These are phyloP conservation scores for Aspergillus ibericus DNA, from an alignment of 2,329 filamentous ascomycete genomes.

Conservation along the genomic window DNA sequence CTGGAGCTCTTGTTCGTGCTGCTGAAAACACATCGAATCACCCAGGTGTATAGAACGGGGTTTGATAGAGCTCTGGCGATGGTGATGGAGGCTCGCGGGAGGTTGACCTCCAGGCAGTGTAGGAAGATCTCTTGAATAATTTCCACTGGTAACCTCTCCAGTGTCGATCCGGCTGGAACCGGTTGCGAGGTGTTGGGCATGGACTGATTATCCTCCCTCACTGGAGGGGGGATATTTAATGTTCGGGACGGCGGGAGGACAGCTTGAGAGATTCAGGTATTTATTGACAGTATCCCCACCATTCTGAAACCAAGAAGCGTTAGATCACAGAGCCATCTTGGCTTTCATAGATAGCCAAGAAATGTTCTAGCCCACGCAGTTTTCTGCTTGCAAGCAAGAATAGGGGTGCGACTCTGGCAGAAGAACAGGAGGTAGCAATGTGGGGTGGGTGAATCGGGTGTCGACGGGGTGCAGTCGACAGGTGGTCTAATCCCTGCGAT, in stretches of 20 bases:
- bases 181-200: constrained; percentile 17
- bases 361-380: neutral
- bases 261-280: neutral
- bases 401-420: neutral
- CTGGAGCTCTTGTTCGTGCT: constrained; percentile 34
- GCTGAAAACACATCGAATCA: constrained; percentile 46
- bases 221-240: neutral
- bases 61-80: constrained; percentile 44
- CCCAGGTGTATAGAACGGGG: constrained; percentile 43
- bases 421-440: neutral
- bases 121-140: constrained; percentile 55
- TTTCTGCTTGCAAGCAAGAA: neutral
- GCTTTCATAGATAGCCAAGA: neutral
- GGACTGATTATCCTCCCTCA: neutral
- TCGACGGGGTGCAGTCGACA: neutral
- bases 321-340: neutral
- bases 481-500: neutral
- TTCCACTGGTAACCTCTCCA: constrained; percentile 51
- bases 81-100: constrained; percentile 45
- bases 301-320: neutral
- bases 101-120: constrained; percentile 49
- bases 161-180: constrained; percentile 22
- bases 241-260: neutral
- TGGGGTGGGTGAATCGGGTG: neutral
- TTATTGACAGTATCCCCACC: neutral